These are phyloP conservation scores for Nemania sp. DNA, from an alignment of 2,329 filamentous ascomycete species.

Conservation along the genomic window DNA sequence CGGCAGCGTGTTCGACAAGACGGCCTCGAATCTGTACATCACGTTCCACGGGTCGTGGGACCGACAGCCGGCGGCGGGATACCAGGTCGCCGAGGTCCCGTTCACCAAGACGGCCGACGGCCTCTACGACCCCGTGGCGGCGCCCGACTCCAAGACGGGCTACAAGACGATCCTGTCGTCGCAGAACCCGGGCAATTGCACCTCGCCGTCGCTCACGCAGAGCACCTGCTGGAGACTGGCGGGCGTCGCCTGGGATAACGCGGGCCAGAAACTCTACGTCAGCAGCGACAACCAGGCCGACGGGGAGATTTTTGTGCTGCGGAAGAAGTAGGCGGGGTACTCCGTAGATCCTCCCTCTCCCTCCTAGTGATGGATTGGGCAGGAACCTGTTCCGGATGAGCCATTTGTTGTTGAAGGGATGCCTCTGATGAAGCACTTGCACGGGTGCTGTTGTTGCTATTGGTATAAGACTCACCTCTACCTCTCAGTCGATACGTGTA, in stretches of 20 bases:
- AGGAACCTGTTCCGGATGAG: background rate
- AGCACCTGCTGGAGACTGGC: constrained; percentile 51
- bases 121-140: constrained; percentile 38
- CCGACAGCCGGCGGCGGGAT: constrained; percentile 43
- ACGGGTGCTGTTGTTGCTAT: no score
- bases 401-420: no score
- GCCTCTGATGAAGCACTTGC: no score
- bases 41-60: constrained; percentile 66
- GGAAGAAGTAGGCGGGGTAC: constrained; percentile 29
- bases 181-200: constrained; percentile 49
- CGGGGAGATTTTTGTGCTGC: constrained; percentile 49
- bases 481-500: no score
- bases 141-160: constrained; percentile 46
- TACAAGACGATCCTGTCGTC: constrained; percentile 55
- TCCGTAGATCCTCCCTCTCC: no score
- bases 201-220: constrained; percentile 40
- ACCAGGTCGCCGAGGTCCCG: constrained; percentile 43
- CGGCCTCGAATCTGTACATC: constrained; percentile 61
- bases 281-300: constrained; percentile 52
- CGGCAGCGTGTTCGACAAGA: constrained; percentile 54
- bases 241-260: constrained; percentile 46
- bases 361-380: no score
- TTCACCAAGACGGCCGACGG: constrained; percentile 43
- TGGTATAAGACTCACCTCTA: no score
- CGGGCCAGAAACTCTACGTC: constrained; percentile 55